Conservation (phyloP, 139 green algal genomes). For the Pycnococcus provasolii region DNA sequence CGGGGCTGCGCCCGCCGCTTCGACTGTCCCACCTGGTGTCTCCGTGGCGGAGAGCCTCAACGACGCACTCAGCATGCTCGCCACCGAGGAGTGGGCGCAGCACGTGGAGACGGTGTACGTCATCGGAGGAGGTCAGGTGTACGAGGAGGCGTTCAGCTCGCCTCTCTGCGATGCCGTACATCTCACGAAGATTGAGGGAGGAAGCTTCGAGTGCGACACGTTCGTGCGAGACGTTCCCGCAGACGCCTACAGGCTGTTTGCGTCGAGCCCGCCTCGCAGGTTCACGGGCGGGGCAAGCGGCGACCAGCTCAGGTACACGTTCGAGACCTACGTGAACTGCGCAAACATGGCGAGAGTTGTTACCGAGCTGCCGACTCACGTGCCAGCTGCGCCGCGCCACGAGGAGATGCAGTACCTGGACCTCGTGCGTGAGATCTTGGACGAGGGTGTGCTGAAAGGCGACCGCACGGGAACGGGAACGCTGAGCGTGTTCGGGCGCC, state of each 20-base stretch:
- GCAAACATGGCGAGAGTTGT: not conserved
- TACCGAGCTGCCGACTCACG: too few relatives aligned
- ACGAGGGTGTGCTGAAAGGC: conserved; percentile 49
- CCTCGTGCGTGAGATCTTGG: conserved; percentile 74
- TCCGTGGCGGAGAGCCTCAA: conserved; percentile 52
- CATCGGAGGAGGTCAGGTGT: conserved; percentile 78
- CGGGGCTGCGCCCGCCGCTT: not conserved
- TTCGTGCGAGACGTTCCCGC: conserved; percentile 65
- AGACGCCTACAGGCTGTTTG: conserved; percentile 60
- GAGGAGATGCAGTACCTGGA: conserved; percentile 79
- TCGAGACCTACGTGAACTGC: conserved; percentile 51
- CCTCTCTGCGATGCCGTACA: conserved; percentile 70
- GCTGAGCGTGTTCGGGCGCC: conserved; percentile 72
- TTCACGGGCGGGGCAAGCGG: conserved; percentile 25
- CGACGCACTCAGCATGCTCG: conserved; percentile 55
- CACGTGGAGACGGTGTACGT: conserved; percentile 82
- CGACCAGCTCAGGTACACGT: conserved; percentile 44
- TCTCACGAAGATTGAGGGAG: conserved; percentile 57
- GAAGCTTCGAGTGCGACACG: conserved; percentile 73
- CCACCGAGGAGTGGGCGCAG: conserved; percentile 14
- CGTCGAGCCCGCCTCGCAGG: conserved; percentile 29
- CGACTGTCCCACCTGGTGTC: conserved; percentile 38
- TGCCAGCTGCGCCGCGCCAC: not conserved
- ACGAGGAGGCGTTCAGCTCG: conserved; percentile 52
- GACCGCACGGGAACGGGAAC: conserved; percentile 96